phyloP scores from a whole-genome alignment of 257 asterid species.

The Nicotiana knightiana region DNA sequence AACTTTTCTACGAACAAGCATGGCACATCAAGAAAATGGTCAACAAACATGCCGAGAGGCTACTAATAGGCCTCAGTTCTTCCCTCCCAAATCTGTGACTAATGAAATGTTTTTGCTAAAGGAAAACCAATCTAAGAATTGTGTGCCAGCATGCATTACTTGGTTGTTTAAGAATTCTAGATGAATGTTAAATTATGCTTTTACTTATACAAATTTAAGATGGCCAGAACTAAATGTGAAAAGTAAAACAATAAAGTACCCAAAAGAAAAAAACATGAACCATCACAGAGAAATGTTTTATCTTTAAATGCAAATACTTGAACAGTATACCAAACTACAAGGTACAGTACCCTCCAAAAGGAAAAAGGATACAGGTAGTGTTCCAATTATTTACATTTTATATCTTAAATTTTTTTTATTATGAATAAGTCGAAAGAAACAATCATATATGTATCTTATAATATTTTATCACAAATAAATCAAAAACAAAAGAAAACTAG shows the following conservation, averaged over 20 bases:
- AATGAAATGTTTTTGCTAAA: not conserved
- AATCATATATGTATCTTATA: not conserved
- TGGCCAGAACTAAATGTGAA: not conserved
- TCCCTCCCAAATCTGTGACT: not conserved
- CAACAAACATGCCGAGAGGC: not conserved
- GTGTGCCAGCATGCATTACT: not conserved
- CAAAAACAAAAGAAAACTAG: conserved; percentile 10
- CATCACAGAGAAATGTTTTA: not conserved
- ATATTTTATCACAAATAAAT: not conserved
- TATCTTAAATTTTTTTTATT: not conserved
- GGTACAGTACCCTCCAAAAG: not conserved
- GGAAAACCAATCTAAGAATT: not conserved
- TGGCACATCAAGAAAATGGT: not conserved
- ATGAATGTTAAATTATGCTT: not conserved
- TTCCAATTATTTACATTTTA: not conserved
- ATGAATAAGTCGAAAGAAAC: too few relatives aligned
- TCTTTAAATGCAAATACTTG: not conserved
- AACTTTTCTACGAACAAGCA: not conserved
- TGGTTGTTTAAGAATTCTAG: not conserved
- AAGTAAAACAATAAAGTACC: not conserved
- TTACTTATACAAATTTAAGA: not conserved
- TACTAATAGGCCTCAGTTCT: not conserved
- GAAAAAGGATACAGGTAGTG: not conserved
- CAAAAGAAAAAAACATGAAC: not conserved
- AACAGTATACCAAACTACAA: not conserved